Conservation (phyloP, 257 asterid genomes). For the Solanum okadae region DNA sequence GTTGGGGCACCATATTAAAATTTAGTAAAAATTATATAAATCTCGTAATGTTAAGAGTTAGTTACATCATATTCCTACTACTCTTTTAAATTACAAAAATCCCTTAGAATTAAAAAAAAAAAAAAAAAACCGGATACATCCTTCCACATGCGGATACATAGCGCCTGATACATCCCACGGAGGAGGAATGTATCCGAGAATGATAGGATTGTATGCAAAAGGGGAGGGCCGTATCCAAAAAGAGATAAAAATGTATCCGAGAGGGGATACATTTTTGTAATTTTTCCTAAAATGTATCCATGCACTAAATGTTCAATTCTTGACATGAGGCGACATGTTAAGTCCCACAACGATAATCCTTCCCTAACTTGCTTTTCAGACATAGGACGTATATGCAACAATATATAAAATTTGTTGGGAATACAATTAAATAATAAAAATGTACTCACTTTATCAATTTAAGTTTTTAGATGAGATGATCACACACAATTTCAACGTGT, state of each 20-base stretch:
- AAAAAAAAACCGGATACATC: too few species aligned
- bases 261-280: too few species aligned
- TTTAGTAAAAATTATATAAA: neutral
- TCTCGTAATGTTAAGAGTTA: neutral
- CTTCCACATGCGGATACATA: neutral
- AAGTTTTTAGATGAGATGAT: too few species aligned
- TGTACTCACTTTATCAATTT: too few species aligned
- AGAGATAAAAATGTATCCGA: neutral
- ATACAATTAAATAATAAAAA: too few species aligned
- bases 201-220: neutral
- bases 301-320: neutral
- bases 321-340: neutral
- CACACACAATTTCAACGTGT: too few species aligned
- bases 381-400: too few species aligned
- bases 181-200: too few species aligned
- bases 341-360: neutral
- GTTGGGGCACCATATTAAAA: too few species aligned
- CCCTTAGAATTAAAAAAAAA: too few species aligned
- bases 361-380: neutral
- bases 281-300: neutral
- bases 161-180: neutral
- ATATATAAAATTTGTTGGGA: too few species aligned
- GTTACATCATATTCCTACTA: too few species aligned
- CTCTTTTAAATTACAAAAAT: neutral
- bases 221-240: neutral